Evolutionary conservation across 2,329 filamentous ascomycete species (phyloP).

Genomic region (Acephala macrosclerotiorum): DNA sequence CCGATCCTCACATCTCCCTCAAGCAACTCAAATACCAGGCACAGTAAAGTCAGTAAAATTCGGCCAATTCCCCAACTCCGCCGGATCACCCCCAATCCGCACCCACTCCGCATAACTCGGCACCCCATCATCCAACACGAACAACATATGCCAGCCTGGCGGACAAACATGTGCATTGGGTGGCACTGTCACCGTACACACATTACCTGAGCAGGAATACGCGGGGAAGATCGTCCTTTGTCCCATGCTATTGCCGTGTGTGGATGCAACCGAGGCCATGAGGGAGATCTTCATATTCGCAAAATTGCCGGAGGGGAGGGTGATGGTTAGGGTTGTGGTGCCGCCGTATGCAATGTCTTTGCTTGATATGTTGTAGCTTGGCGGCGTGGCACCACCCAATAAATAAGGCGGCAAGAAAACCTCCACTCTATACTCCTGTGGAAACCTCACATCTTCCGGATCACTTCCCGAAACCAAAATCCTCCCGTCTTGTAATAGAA

Average conservation of each 20-base stretch:
- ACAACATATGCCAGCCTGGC: constrained; percentile 70
- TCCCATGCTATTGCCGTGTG: constrained; percentile 73
- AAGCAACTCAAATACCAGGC: constrained; percentile 19
- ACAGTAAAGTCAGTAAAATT: constrained; percentile 24
- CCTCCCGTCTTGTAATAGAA: constrained; percentile 68
- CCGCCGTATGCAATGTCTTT: constrained; percentile 59
- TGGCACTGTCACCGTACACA: constrained; percentile 64
- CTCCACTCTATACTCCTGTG: constrained; percentile 70
- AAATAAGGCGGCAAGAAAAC: constrained; percentile 70
- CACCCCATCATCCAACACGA: constrained; percentile 66
- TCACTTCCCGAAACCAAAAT: constrained; percentile 66
- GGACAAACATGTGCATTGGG: constrained; percentile 63
- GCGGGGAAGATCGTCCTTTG: constrained; percentile 68
- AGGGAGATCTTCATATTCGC: constrained; percentile 31
- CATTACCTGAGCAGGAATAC: constrained; percentile 42
- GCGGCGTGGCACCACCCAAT: constrained; percentile 56
- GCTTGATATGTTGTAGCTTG: constrained; percentile 58
- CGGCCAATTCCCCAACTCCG: constrained; percentile 67
- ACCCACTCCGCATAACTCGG: constrained; percentile 68
- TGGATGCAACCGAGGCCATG: constrained; percentile 54
- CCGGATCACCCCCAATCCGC: constrained; percentile 72
- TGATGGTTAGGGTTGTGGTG: constrained; percentile 19
- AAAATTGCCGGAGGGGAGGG: constrained; percentile 23
- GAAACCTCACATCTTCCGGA: constrained; percentile 57
- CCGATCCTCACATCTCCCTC: not conserved